These are phyloP conservation scores for Wallemia ichthyophaga DNA, from an alignment of 1,284 basidiomycete genomes.

Conservation along the genomic window DNA sequence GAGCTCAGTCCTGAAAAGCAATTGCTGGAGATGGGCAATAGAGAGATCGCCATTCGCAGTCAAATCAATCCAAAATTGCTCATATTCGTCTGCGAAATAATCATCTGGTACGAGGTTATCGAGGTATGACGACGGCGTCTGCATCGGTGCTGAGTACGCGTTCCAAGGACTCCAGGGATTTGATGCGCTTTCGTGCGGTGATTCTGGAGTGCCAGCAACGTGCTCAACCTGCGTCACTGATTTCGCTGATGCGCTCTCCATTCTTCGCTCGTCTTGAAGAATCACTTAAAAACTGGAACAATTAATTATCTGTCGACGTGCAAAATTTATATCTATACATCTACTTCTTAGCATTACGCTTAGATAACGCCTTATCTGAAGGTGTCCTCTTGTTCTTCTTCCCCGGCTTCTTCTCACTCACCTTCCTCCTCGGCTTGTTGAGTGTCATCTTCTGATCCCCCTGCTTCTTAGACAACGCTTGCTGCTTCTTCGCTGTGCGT, in stretches of 20 bases:
- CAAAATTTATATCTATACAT: neutral
- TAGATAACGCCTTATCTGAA: neutral
- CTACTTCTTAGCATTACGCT: neutral
- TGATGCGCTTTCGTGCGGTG: no score
- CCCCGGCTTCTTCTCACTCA: neutral
- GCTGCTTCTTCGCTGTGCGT: conserved; percentile 54
- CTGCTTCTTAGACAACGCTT: conserved; percentile 6
- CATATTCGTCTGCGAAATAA: neutral
- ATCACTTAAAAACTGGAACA: neutral
- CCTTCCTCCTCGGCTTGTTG: neutral
- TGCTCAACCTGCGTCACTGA: no score
- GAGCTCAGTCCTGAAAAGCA: neutral
- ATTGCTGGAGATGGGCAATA: neutral
- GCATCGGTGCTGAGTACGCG: no score
- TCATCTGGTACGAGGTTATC: neutral
- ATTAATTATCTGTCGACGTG: no score
- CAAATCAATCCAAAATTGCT: neutral
- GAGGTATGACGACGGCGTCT: no score
- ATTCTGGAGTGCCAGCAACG: no score
- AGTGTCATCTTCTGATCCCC: conserved; percentile 1
- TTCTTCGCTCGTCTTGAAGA: no score
- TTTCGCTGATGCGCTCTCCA: no score
- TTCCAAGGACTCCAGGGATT: no score
- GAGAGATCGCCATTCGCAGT: neutral
- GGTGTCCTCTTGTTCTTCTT: neutral